These are phyloP conservation scores for Niveomyces coronatus DNA, from an alignment of 2,329 filamentous ascomycete genomes.

Conservation along the genomic window DNA sequence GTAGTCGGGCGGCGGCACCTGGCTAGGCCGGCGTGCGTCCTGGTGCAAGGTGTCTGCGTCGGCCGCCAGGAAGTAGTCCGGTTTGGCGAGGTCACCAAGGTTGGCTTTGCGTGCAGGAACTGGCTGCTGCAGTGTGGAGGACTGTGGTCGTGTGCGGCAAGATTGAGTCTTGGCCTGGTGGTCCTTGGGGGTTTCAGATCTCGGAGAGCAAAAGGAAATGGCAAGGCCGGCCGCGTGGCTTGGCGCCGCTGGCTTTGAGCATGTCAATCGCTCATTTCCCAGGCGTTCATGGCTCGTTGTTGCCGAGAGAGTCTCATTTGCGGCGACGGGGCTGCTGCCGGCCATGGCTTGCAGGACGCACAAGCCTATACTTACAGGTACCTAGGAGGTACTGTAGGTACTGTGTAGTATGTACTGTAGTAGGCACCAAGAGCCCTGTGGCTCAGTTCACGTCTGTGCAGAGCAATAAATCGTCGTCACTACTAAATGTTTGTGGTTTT, in stretches of 20 bases:
- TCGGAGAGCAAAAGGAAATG: conserved; percentile 1
- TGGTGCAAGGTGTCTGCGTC: conserved; percentile 3
- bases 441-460: no score
- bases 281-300: conserved; percentile 7
- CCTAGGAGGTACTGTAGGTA: no score
- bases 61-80: not conserved
- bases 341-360: conserved; percentile 3
- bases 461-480: no score
- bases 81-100: conserved; percentile 3
- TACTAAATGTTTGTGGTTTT: no score
- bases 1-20: conserved; percentile 7
- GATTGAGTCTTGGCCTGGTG: conserved; percentile 2
- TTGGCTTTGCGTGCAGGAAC: not conserved
- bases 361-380: no score
- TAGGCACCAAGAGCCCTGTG: no score
- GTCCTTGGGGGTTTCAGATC: not conserved
- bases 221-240: conserved; percentile 1
- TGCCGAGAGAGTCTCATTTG: conserved; percentile 4
- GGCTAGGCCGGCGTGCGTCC: conserved; percentile 9
- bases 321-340: conserved; percentile 6
- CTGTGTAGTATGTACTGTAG: no score
- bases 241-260: not conserved
- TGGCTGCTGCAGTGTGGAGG: not conserved
- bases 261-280: conserved; percentile 3
- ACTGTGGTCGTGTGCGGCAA: not conserved